Conservation (phyloP, 768 basidiomycete genomes). For the Flagelloscypha sp. region DNA sequence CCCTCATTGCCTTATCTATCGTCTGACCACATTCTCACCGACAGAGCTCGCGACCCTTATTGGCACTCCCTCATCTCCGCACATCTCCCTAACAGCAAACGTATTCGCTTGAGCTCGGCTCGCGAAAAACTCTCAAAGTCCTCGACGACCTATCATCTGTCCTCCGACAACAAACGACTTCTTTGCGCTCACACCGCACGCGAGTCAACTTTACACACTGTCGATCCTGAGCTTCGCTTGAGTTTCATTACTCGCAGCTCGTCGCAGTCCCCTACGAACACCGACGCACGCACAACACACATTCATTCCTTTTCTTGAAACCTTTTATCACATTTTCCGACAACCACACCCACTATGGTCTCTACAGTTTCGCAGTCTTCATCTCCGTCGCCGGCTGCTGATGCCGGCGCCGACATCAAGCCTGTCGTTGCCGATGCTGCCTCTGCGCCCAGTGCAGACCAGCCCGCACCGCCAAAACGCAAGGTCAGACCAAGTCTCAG, state of each 20-base stretch:
- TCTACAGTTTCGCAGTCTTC: conserved; percentile 28
- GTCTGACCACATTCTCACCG: conserved; percentile 17
- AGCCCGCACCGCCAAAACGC: conserved; percentile 47
- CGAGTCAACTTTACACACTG: conserved; percentile 37
- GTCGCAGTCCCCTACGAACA: neutral
- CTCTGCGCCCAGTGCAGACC: conserved; percentile 14
- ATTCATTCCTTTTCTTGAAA: conserved; percentile 10
- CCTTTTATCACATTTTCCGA: no score
- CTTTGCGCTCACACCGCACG: conserved; percentile 24
- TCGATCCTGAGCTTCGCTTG: conserved; percentile 5
- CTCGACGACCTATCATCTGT: conserved; percentile 10
- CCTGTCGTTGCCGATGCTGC: conserved; percentile 3
- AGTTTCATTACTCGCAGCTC: conserved; percentile 6
- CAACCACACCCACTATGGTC: conserved; percentile 36
- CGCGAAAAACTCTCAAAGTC: conserved; percentile 30
- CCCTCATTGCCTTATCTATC: conserved; percentile 1
- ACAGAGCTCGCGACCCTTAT: conserved; percentile 92
- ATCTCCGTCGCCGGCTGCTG: conserved; percentile 17
- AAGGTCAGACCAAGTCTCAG: no score
- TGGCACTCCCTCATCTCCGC: conserved; percentile 42
- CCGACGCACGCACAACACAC: neutral
- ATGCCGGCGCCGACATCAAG: conserved; percentile 12
- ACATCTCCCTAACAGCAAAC: conserved; percentile 27
- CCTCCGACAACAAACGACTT: conserved; percentile 12
- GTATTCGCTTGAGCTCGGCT: conserved; percentile 67